These are phyloP conservation scores for Senna siamea DNA, from an alignment of 306 rosid species.

Conservation along the genomic window DNA sequence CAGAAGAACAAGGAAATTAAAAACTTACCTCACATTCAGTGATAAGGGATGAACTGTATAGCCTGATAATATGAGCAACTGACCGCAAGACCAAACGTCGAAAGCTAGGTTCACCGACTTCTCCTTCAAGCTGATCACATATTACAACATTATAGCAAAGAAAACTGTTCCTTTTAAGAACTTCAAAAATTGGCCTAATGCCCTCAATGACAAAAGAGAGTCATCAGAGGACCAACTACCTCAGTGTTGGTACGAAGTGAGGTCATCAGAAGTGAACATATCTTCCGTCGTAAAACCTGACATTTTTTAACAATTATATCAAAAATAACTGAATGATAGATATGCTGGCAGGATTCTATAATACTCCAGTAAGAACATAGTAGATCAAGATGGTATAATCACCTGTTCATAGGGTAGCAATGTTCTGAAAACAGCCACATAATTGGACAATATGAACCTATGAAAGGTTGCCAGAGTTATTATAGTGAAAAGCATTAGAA, in stretches of 20 bases:
- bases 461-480: constrained; percentile 31
- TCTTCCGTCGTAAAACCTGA: constrained; percentile 81
- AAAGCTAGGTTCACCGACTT: constrained; percentile 91
- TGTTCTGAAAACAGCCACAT: constrained; percentile 80
- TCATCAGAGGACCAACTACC: constrained; percentile 55
- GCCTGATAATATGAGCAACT: constrained; percentile 97
- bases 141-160: constrained; percentile 31
- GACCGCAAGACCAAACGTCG: constrained; percentile 97
- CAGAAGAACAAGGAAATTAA: constrained; percentile 35
- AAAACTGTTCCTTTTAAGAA: constrained; percentile 1
- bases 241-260: constrained; percentile 91
- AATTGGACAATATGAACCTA: constrained; percentile 90
- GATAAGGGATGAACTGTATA: constrained; percentile 89
- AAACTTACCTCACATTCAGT: constrained; percentile 93
- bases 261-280: constrained; percentile 93
- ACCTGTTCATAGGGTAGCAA: constrained; percentile 93
- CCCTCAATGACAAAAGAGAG: constrained; percentile 11
- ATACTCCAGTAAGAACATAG: constrained; percentile 28
- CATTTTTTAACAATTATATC: constrained; percentile 40
- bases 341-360: constrained; percentile 33
- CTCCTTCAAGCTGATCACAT: constrained; percentile 84
- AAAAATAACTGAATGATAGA: constrained; percentile 26
- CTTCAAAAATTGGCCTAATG: constrained; percentile 36
- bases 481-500: constrained; percentile 32
- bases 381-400: constrained; percentile 40